These are phyloP conservation scores for Penicillium rolfsii DNA, from an alignment of 2,329 filamentous ascomycete species.

Conservation along the genomic window DNA sequence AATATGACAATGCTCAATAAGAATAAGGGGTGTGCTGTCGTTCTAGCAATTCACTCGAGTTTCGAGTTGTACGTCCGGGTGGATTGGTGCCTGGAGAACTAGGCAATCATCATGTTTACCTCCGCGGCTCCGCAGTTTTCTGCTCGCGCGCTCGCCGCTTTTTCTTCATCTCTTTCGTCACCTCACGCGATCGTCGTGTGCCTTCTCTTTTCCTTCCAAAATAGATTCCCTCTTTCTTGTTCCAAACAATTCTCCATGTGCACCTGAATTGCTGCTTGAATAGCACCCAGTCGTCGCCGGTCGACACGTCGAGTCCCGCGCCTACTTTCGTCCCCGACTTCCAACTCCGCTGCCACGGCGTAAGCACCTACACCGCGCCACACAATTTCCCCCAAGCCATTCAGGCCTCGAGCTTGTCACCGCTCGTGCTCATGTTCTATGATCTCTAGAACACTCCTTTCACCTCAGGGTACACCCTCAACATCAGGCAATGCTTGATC, in stretches of 20 bases:
- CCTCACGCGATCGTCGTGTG: neutral
- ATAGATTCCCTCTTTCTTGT: neutral
- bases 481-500: neutral
- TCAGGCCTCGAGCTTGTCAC: neutral
- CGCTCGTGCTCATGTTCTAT: neutral
- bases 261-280: neutral
- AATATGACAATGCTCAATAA: no score
- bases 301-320: neutral
- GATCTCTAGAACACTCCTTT: neutral
- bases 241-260: neutral
- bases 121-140: conserved; percentile 1
- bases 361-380: neutral
- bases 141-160: neutral
- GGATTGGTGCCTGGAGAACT: neutral
- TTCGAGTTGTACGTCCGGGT: neutral
- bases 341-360: neutral
- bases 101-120: neutral
- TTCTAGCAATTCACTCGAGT: no score
- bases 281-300: neutral
- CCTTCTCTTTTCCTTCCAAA: neutral
- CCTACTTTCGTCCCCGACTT: neutral
- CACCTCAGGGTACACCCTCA: neutral
- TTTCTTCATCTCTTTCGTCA: neutral
- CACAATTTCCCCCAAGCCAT: neutral
- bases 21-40: no score